Evolutionary conservation across 108 stramenopile species (phyloP).

Genomic region (Fragilariopsis cylindrus): DNA sequence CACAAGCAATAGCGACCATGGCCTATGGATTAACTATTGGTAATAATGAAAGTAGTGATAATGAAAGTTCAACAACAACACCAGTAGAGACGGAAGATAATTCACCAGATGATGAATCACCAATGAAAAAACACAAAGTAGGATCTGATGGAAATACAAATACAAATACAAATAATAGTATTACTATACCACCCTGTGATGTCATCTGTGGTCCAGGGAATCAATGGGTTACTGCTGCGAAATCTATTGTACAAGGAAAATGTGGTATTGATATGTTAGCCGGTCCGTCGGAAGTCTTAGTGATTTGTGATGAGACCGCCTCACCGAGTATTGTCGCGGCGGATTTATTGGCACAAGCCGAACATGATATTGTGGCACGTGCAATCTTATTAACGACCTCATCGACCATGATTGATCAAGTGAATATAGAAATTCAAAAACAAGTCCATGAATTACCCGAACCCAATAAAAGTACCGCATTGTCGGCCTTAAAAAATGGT

Average conservation of each 20-base stretch:
- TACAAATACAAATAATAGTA: not conserved
- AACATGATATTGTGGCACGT: conserved; percentile 97
- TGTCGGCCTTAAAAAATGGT: conserved; percentile 51
- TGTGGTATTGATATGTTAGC: conserved; percentile 99
- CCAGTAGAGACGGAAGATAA: conserved; percentile 26
- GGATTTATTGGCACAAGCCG: conserved; percentile 98
- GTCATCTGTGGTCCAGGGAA: conserved; percentile 99
- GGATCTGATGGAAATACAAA: no score
- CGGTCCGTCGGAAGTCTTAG: conserved; percentile 97
- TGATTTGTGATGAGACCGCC: conserved; percentile 93
- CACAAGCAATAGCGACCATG: conserved; percentile 94
- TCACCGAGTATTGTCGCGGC: conserved; percentile 93
- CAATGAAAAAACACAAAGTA: no score
- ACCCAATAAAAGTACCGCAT: conserved; percentile 85
- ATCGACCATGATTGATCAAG: conserved; percentile 54
- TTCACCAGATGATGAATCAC: no score
- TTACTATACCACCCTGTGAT: conserved; percentile 69
- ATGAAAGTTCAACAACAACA: not conserved
- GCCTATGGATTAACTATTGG: conserved; percentile 74
- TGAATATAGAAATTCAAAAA: conserved; percentile 67
- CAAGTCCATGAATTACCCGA: conserved; percentile 84
- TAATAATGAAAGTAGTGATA: no score
- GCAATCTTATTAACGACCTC: conserved; percentile 87
- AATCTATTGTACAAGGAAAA: conserved; percentile 88
- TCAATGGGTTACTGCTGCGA: conserved; percentile 99